Conservation (phyloP, 1,284 basidiomycete genomes). For the Boletus sp. region DNA sequence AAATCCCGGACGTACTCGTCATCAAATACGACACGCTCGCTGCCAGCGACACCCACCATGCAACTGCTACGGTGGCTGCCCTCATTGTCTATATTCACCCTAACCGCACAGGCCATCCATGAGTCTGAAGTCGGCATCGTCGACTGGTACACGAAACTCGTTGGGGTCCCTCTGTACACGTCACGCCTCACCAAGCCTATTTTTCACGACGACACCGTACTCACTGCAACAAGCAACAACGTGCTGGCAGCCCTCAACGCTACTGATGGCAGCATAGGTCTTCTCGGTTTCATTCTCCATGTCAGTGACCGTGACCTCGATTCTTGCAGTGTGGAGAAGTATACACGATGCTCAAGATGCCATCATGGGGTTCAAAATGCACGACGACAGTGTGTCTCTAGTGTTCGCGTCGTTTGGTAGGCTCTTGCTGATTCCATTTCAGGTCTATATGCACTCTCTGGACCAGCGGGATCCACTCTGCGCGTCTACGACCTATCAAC, state of each 20-base stretch:
- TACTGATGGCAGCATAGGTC: conserved; percentile 70
- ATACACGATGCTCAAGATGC: conserved; percentile 64
- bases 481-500: conserved; percentile 64
- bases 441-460: conserved; percentile 76
- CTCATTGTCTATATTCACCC: conserved; percentile 9
- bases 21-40: conserved; percentile 1
- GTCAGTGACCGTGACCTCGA: conserved; percentile 8
- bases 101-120: conserved; percentile 45
- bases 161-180: conserved; percentile 65
- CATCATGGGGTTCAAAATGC: conserved; percentile 65
- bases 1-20: conserved; percentile 5
- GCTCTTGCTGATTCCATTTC: conserved; percentile 5
- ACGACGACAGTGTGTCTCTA: conserved; percentile 52
- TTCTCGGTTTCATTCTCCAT: conserved; percentile 1
- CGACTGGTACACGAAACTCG: conserved; percentile 79
- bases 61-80: conserved; percentile 17
- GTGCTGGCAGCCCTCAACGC: conserved; percentile 76
- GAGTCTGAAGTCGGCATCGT: conserved; percentile 76
- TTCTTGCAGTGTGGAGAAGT: conserved; percentile 73
- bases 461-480: conserved; percentile 66
- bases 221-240: conserved; percentile 74
- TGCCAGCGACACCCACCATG: conserved; percentile 15
- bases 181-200: conserved; percentile 48
- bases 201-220: conserved; percentile 55
- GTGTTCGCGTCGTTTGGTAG: neutral